Evolutionary conservation across 352 stramenopile species (phyloP), one percentile per base, ranked within the genome.

Genomic region (Thalassiosira ordinaria): DNA sequence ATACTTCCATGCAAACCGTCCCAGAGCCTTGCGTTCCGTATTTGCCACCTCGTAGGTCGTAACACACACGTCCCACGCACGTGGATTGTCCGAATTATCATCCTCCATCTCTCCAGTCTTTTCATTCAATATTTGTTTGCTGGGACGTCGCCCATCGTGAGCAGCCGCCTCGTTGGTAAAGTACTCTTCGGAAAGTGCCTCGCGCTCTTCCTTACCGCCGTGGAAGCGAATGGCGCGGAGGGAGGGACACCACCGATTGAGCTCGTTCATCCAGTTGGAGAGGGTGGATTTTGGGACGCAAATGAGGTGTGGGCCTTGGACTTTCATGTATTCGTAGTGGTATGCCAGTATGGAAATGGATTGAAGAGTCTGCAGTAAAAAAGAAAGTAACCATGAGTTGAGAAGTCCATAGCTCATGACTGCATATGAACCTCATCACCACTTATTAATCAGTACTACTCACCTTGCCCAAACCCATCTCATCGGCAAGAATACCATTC

Each of bases 151-250:
- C 11, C 92, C 89, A 76, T 95, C 89, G 62, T 95, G 88, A 8
- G 91, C 72, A 2, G 88, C 84, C 26, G 86, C 87, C 26, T 88
- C 79, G 27, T 92, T 86, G n/a, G 78, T 86, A 55, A 94, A 91
- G 52, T 97, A 89, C 31, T 91, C 71, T 98, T 98, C 83, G 37
- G 95, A 84, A 24, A 97, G 86, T 66, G 95, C 88, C 78, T 99
- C 99, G 0, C 98, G 91, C 13, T 95, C 91, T 79, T 99, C 99
- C 6, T 96, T 95, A 22, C 94, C 97, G 31, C 98, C 98, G 89
- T 99, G 99, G 80, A 99, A 99, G n/a, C 97, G 99, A 39, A 99
- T 55, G 20, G 99, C 94, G 82, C 99, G 98, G 33, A 99, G 95
- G 0, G 91, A 96, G 0, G 97, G 97, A 74, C 95, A 98, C 74